Evolutionary conservation across 225 moss, liverwort and hornwort species (phyloP), one percentile per base, ranked within the genome.

Genomic region (Physcomitrium patens): DNA sequence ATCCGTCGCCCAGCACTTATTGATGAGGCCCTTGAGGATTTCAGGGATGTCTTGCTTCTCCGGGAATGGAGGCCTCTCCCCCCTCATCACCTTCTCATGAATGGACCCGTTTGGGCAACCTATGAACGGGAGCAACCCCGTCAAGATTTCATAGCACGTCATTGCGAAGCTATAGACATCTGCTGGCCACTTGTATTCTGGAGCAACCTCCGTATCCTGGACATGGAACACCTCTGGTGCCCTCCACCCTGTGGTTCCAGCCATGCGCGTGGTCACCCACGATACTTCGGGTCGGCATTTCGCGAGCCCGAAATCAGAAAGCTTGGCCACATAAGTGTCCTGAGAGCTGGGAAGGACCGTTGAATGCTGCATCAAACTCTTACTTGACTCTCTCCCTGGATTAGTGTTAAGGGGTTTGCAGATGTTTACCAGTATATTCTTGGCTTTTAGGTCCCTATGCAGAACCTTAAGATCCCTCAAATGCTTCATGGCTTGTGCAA

Each of bases 101-200:
- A 86, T 20, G 12, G 51, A 43, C 13, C 22, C 17, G 16, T 74
- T 47, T 3, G 10, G 19, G 62, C 57, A 62, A 1, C 43, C n/a
- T 10, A 22, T 10, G 10, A 83, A 83, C 1, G 86, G 82, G 63
- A 72, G 9, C 12, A 31, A 48, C 28, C 86, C 86, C 0, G 77
- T 83, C 17, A 83, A 17, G 1, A 86, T 78, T 67, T 83, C 86
- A 22, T 68, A 83, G 45, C 80, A 75, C 3, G 75, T 78, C 80
- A 86, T 83, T 13, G 70, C 86, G 23, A 80, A 86, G 7, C 80
- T 80, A 19, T 80, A 86, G 0, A 86, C 78, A 65, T 86, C 86
- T 0, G 83, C 83, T 0, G 74, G 28, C 83, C 82, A 86, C 56
- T 44, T 76, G 63, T 86, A 80, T 1, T 44, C 3, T 1, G 51